Percentiles rank a stretch among this genome's conserved stretches.
These are phyloP conservation scores for Arthroderma sp. DNA, from an alignment of 2,329 filamentous ascomycete genomes.

Conservation along the genomic window DNA sequence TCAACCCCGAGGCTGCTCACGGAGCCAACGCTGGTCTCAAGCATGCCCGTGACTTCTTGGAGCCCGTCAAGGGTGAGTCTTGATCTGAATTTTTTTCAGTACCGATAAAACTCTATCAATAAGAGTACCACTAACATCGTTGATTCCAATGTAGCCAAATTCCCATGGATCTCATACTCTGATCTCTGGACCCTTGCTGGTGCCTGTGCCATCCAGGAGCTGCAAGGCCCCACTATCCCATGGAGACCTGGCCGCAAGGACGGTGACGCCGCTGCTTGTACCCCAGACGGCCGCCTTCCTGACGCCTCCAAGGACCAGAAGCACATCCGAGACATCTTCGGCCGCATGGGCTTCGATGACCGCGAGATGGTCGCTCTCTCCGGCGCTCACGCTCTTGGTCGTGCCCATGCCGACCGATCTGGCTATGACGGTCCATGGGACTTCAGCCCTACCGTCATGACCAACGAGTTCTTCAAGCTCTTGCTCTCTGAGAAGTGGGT, in stretches of 20 bases:
- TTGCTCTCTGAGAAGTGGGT: conserved; percentile 87
- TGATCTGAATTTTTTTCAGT: background rate
- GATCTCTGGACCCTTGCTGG: conserved; percentile 92
- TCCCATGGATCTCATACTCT: conserved; percentile 93
- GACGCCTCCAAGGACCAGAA: conserved; percentile 66
- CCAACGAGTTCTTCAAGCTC: conserved; percentile 88
- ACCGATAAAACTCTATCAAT: background rate
- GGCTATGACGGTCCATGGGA: conserved; percentile 87
- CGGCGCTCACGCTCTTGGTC: conserved; percentile 76
- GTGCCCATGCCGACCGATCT: conserved; percentile 78
- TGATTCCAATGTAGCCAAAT: conserved; percentile 45
- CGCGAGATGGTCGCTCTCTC: conserved; percentile 86
- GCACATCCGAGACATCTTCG: conserved; percentile 85
- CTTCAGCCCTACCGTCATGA: conserved; percentile 79
- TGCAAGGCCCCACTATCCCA: conserved; percentile 77
- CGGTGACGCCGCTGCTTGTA: conserved; percentile 69
- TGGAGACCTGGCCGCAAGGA: conserved; percentile 80
- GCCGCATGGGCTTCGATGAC: conserved; percentile 96
- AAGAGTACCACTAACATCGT: conserved; percentile 9
- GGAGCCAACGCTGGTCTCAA: conserved; percentile 88
- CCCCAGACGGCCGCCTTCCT: conserved; percentile 81
- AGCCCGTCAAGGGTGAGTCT: conserved; percentile 67
- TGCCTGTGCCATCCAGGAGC: conserved; percentile 81
- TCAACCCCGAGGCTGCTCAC: conserved; percentile 75
- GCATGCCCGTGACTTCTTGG: conserved; percentile 78